A percentile compares a stretch with the other conserved stretches of the same genome.
Conservation (phyloP, 345 rosid genomes). For the Noccaea bulbosa region DNA sequence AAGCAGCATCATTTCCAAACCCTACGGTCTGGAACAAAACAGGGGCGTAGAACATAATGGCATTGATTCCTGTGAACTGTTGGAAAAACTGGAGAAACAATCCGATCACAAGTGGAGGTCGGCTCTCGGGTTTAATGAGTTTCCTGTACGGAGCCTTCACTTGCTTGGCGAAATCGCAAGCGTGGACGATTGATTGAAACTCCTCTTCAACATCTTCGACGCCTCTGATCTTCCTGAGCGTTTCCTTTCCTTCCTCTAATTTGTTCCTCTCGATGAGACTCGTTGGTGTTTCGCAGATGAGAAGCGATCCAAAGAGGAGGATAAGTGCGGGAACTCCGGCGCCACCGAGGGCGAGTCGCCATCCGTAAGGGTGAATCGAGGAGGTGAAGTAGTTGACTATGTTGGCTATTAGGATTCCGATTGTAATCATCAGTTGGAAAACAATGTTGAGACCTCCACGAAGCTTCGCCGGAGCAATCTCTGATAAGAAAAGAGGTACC, state of each 20-base stretch:
- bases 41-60: conserved; percentile 60
- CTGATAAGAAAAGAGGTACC: conserved; percentile 69
- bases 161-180: conserved; percentile 48
- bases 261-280: conserved; percentile 60
- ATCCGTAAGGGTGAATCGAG: conserved; percentile 54
- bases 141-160: conserved; percentile 60
- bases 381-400: conserved; percentile 55
- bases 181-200: conserved; percentile 46
- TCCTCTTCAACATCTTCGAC: conserved; percentile 54
- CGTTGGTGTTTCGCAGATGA: conserved; percentile 64
- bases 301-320: conserved; percentile 54
- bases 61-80: conserved; percentile 71
- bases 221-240: conserved; percentile 58
- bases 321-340: conserved; percentile 54
- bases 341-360: conserved; percentile 57
- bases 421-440: conserved; percentile 67
- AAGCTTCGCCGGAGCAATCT: conserved; percentile 57
- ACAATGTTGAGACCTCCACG: conserved; percentile 69
- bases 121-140: conserved; percentile 50
- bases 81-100: conserved; percentile 59
- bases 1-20: conserved; percentile 58
- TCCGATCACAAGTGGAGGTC: conserved; percentile 59
- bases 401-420: conserved; percentile 61
- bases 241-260: conserved; percentile 45
- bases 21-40: conserved; percentile 72